Percentiles rank a stretch among this genome's conserved stretches.
Conservation (phyloP, 306 rosid genomes). For the Erythrophleum fordii region DNA sequence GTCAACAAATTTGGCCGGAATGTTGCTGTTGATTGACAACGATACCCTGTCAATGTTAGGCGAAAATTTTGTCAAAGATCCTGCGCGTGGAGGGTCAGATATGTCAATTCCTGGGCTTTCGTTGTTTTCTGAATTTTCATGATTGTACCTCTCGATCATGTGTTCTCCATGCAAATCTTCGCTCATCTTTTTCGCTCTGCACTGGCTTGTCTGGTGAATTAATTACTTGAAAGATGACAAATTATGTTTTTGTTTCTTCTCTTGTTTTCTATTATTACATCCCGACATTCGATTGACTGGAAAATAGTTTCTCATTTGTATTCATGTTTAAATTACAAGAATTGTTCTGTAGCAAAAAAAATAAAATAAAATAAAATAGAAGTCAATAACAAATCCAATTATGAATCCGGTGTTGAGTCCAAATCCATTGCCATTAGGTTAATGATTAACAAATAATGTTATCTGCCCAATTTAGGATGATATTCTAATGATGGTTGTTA, state of each 20-base stretch:
- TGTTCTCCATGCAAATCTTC: constrained; percentile 53
- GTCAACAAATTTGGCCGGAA: constrained; percentile 41
- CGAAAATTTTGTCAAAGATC: neutral
- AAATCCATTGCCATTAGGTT: constrained; percentile 13
- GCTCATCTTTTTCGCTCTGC: neutral
- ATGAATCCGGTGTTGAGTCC: constrained; percentile 22
- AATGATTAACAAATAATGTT: neutral
- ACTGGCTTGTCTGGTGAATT: constrained; percentile 25
- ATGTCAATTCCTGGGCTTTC: constrained; percentile 39
- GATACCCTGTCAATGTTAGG: constrained; percentile 19
- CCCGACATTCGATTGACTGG: constrained; percentile 39
- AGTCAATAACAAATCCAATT: constrained; percentile 39
- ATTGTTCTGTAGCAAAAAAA: neutral
- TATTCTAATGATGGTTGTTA: constrained; percentile 15
- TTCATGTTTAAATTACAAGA: constrained; percentile 28
- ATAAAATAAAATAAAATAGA: neutral
- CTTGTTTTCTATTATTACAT: constrained; percentile 28
- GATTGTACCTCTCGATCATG: constrained; percentile 44
- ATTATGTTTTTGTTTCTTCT: constrained; percentile 43
- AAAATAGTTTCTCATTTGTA: constrained; percentile 33
- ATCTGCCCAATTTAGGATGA: constrained; percentile 6
- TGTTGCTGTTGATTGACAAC: constrained; percentile 29
- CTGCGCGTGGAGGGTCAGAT: constrained; percentile 33
- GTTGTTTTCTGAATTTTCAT: constrained; percentile 30
- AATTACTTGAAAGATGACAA: constrained; percentile 48